Base-by-base conservation (phyloP, 2,329 filamentous ascomycete species). In the Hawksworthiomyces lignivorus region DNA sequence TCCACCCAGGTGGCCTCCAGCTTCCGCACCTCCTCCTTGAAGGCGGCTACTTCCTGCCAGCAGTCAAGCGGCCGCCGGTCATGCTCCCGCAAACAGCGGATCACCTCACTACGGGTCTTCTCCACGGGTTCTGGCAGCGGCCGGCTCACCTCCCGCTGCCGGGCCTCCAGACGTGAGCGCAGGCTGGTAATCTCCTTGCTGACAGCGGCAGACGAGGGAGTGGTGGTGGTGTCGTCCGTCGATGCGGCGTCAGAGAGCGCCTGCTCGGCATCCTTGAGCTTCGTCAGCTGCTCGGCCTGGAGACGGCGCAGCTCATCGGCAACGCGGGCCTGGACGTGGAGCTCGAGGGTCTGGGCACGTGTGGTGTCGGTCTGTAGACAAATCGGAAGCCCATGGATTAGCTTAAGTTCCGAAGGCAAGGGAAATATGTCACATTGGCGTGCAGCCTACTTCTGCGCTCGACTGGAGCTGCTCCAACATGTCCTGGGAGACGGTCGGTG, bases 41-140 rank as follows among this genome's bases (percentile, higher is more conserved):
- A 97, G 17, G 71, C 72, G 68, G 94, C 84, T 19, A 96, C 87
- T 75, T 96, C 88, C 64, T 81, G 75, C 84, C 86, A 96, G 74
- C 90, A 97, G 69, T 96, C 86, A 59, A 96, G 69, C 60, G 90
- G 89, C 62, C 87, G 76, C 50, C 87, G 74, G 64, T 96, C 89
- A 62, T 96, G 82, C 56, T 82, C 73, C 48, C 84, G 72, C 69
- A 97, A 69, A 62, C 90, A 97, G 54, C 76, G 74, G 49, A 92
- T 77, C 43, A 96, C 80, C 46, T 82, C 78, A 52, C 77, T 70
- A 62, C 87, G 83, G 17, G 88, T 86, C 59, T 71, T 74, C 63
- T 87, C 80, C 36, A 95, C 79, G 38, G 68, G 68, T 48, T 82
- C 77, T 52, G 88, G 86, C 51, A 87, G 60, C 51, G 81, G 70